Conservation (phyloP, 2,329 filamentous ascomycete genomes). For the Fusarium pseudoanthophilum region DNA sequence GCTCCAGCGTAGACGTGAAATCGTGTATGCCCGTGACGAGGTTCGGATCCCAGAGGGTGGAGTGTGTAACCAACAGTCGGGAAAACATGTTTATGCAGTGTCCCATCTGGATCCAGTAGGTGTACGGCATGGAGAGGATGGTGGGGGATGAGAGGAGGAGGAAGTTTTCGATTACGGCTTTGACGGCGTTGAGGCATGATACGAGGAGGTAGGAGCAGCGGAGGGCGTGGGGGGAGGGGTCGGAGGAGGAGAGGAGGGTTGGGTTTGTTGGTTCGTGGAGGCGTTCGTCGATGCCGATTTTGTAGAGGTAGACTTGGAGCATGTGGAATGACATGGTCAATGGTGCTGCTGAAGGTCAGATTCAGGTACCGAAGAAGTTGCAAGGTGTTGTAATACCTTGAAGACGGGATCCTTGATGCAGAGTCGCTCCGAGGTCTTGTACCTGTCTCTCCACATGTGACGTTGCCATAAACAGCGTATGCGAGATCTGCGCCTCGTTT, state of each 20-base stretch:
- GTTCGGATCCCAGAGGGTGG: constrained; percentile 13
- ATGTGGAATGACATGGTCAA: constrained; percentile 6
- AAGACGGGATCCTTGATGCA: not conserved
- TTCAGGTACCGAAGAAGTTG: not conserved
- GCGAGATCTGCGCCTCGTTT: not conserved
- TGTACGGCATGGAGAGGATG: constrained; percentile 15
- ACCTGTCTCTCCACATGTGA: constrained; percentile 14
- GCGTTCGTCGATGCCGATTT: constrained; percentile 15
- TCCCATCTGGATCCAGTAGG: constrained; percentile 13
- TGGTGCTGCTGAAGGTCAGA: not conserved
- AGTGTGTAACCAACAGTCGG: constrained; percentile 1
- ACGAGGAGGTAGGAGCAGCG: constrained; percentile 1
- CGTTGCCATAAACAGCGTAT: not conserved
- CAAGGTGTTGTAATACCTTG: not conserved
- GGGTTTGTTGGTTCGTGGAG: not conserved
- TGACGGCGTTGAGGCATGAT: constrained; percentile 18
- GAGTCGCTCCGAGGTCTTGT: not conserved
- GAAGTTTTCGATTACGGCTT: constrained; percentile 1
- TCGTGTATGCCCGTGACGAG: constrained; percentile 3
- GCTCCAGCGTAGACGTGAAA: not conserved
- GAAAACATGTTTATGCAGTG: constrained; percentile 21
- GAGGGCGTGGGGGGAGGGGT: not conserved
- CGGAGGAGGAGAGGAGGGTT: not conserved
- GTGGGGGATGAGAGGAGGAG: not conserved
- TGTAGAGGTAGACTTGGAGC: constrained; percentile 9